Percentiles rank a stretch among this genome's conserved stretches.
These are phyloP conservation scores for Cercospora citrullina DNA, from an alignment of 2,329 filamentous ascomycete species.

Conservation along the genomic window DNA sequence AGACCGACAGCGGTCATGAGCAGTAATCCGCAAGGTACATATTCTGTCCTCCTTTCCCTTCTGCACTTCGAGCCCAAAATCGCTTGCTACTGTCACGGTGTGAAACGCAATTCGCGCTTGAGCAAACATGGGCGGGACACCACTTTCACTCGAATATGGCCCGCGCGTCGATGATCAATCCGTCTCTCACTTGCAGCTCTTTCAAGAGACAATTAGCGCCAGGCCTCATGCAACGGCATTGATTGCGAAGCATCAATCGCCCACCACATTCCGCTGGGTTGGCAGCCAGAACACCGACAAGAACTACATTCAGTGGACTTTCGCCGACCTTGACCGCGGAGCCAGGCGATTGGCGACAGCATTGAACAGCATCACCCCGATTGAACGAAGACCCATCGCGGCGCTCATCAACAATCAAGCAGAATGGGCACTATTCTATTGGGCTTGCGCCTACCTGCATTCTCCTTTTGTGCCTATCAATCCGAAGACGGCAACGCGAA, in stretches of 20 bases:
- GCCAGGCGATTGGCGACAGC: conserved; percentile 36
- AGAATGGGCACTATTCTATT: conserved; percentile 40
- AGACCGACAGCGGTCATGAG: conserved; percentile 24
- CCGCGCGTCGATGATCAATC: conserved; percentile 29
- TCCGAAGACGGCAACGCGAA: conserved; percentile 34
- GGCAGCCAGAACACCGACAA: conserved; percentile 32
- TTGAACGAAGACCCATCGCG: conserved; percentile 36
- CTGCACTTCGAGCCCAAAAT: conserved; percentile 21
- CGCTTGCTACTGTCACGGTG: conserved; percentile 18
- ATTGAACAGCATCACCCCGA: conserved; percentile 35
- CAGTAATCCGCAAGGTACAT: conserved; percentile 25
- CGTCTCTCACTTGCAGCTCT: conserved; percentile 37
- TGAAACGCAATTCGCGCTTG: conserved; percentile 23
- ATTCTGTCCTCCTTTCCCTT: conserved; percentile 18
- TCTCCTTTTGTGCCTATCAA: conserved; percentile 38
- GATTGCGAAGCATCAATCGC: conserved; percentile 36
- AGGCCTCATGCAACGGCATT: conserved; percentile 35
- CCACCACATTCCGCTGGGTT: conserved; percentile 35
- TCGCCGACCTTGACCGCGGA: conserved; percentile 37
- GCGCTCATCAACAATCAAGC: conserved; percentile 38
- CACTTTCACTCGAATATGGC: conserved; percentile 33
- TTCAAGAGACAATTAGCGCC: conserved; percentile 35
- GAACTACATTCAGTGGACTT: conserved; percentile 37
- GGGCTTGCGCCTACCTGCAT: conserved; percentile 38
- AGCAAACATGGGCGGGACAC: conserved; percentile 28